Percentiles rank a stretch among this genome's conserved stretches.
Evolutionary conservation across 306 rosid species (phyloP).

Genomic region (Glycine latifolia): DNA sequence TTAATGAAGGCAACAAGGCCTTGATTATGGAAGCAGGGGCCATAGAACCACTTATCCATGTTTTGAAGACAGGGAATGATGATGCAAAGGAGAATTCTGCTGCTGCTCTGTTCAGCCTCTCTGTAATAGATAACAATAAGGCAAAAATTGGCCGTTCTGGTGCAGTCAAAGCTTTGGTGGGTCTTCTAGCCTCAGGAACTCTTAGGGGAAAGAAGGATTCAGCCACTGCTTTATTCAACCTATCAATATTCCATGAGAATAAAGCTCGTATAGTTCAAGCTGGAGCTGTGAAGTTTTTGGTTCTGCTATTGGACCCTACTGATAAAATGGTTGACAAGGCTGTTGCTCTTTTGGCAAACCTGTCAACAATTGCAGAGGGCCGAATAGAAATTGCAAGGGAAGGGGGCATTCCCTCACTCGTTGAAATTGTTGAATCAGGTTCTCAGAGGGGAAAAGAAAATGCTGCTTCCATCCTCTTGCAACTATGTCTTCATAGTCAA

Average conservation of each 20-base stretch:
- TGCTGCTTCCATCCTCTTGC: conserved; percentile 83
- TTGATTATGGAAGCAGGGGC: conserved; percentile 86
- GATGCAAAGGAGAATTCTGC: conserved; percentile 95
- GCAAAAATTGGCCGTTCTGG: conserved; percentile 88
- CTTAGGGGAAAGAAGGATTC: conserved; percentile 96
- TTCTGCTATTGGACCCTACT: conserved; percentile 72
- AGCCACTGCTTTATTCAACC: conserved; percentile 89
- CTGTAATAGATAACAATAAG: conserved; percentile 80
- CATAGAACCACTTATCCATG: conserved; percentile 84
- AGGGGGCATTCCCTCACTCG: conserved; percentile 84
- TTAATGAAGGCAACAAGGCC: conserved; percentile 73
- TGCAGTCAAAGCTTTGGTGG: conserved; percentile 87
- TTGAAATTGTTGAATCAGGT: conserved; percentile 85
- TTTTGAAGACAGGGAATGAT: conserved; percentile 76
- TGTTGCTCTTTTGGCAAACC: conserved; percentile 85
- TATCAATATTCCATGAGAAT: conserved; percentile 91
- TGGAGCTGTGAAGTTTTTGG: conserved; percentile 85
- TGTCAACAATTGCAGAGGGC: conserved; percentile 89
- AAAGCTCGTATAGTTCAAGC: conserved; percentile 93
- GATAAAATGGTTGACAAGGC: conserved; percentile 91
- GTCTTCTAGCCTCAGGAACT: conserved; percentile 83
- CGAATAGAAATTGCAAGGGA: conserved; percentile 67
- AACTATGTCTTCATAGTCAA: conserved; percentile 80
- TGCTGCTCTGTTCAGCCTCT: conserved; percentile 88
- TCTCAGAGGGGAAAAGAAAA: conserved; percentile 95